phyloP scores from a whole-genome alignment of 768 basidiomycete species.

The Boletus eberwhitei region DNA sequence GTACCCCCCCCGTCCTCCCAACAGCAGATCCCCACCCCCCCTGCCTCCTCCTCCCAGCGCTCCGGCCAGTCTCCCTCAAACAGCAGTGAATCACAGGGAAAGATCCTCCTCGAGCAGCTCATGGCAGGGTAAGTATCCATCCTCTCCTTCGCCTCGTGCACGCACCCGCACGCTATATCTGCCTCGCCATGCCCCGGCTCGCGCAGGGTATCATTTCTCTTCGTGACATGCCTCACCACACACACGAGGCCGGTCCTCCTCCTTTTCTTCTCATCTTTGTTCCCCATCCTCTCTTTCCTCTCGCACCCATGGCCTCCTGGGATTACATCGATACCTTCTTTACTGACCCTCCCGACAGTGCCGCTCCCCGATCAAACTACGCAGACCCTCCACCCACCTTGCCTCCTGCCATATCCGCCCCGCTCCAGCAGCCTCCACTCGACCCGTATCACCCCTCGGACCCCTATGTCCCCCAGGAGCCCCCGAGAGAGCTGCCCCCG shows the following conservation, averaged over 20 bases:
- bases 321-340: constrained; percentile 31
- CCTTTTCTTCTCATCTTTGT: constrained; percentile 21
- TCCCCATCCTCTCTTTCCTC: constrained; percentile 11
- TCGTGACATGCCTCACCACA: constrained; percentile 20
- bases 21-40: constrained; percentile 71
- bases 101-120: constrained; percentile 73
- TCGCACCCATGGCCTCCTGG: constrained; percentile 31
- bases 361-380: constrained; percentile 49
- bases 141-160: too few relatives aligned
- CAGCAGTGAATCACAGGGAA: constrained; percentile 62
- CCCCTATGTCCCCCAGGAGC: constrained; percentile 22
- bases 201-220: background rate
- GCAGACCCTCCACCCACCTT: constrained; percentile 42
- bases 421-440: constrained; percentile 31
- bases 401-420: constrained; percentile 44
- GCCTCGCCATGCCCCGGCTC: background rate
- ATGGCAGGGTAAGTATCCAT: constrained; percentile 66
- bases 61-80: constrained; percentile 52
- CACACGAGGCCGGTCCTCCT: constrained; percentile 23
- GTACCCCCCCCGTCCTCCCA: too few relatives aligned
- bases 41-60: constrained; percentile 53
- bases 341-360: constrained; percentile 34
- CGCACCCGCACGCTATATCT: background rate
- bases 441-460: constrained; percentile 43
- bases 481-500: constrained; percentile 24